A percentile compares a stretch with the other conserved stretches of the same genome.
phyloP scores from a whole-genome alignment of 2,329 filamentous ascomycete species.

The Paecilomyces sp. region DNA sequence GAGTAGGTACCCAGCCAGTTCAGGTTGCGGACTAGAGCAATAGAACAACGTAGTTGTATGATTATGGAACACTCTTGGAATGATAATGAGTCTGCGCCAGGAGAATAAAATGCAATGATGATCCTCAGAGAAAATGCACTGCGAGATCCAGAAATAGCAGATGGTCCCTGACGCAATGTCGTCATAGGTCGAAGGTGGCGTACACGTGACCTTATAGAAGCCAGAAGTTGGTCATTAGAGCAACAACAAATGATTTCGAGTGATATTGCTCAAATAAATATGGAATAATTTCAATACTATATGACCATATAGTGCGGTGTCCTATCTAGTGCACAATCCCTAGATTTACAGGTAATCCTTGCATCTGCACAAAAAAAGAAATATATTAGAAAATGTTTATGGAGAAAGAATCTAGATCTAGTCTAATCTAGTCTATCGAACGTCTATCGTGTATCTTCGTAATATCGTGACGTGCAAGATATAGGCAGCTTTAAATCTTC shows the following conservation, averaged over 20 bases:
- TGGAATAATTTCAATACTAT: too few species aligned
- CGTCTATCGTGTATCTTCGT: constrained; percentile 24
- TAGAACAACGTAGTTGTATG: not conserved
- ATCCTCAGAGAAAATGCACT: not conserved
- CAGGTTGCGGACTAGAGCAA: not conserved
- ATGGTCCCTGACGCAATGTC: not conserved
- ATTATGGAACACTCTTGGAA: not conserved
- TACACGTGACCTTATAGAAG: not conserved
- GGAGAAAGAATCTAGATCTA: not conserved
- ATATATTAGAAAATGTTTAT: too few species aligned
- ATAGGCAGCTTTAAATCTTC: constrained; percentile 16
- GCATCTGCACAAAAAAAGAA: too few species aligned
- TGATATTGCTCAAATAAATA: too few species aligned
- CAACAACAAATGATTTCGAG: too few species aligned
- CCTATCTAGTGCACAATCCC: too few species aligned
- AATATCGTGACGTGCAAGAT: constrained; percentile 13
- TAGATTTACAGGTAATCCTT: too few species aligned
- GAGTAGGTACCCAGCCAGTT: not conserved
- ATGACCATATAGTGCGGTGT: too few species aligned
- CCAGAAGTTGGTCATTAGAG: too few species aligned
- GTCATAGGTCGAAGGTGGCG: not conserved
- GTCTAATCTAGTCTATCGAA: not conserved
- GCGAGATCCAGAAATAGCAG: not conserved
- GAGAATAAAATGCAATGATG: not conserved
- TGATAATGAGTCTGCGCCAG: not conserved